Conservation (phyloP, 768 basidiomycete species). For the Rhizopogon vesiculosus region DNA sequence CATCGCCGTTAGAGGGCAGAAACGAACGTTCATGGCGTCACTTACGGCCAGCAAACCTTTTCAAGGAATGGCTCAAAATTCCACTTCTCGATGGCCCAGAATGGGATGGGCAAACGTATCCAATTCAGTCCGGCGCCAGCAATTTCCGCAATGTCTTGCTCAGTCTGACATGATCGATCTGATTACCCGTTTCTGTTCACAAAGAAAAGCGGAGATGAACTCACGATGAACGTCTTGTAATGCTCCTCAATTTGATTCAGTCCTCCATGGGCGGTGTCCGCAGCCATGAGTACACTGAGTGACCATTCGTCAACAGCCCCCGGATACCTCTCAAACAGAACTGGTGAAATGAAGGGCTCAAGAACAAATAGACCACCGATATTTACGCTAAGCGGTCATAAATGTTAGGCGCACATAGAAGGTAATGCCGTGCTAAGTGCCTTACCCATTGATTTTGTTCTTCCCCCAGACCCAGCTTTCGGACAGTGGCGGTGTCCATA, state of each 20-base stretch:
- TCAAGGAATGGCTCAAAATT: conserved; percentile 73
- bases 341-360: conserved; percentile 75
- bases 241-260: conserved; percentile 65
- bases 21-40: conserved; percentile 5
- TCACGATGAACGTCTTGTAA: conserved; percentile 79
- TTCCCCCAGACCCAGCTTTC: conserved; percentile 66
- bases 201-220: conserved; percentile 20
- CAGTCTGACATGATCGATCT: conserved; percentile 48
- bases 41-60: conserved; percentile 69
- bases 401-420: conserved; percentile 7
- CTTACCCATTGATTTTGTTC: conserved; percentile 59
- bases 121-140: conserved; percentile 86
- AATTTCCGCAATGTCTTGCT: conserved; percentile 85
- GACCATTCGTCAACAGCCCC: conserved; percentile 62
- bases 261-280: conserved; percentile 56
- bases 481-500: conserved; percentile 77
- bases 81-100: conserved; percentile 82
- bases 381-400: conserved; percentile 43
- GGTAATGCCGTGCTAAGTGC: conserved; percentile 4
- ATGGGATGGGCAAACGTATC: conserved; percentile 75
- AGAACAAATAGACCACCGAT: conserved; percentile 72
- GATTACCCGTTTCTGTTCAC: not conserved
- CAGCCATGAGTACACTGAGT: conserved; percentile 59
- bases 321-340: conserved; percentile 56
- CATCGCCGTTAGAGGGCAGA: not conserved